Percentiles rank a stretch among this genome's conserved stretches.
Conservation (phyloP, 768 basidiomycete genomes). For the Pisolithus marmoratus region DNA sequence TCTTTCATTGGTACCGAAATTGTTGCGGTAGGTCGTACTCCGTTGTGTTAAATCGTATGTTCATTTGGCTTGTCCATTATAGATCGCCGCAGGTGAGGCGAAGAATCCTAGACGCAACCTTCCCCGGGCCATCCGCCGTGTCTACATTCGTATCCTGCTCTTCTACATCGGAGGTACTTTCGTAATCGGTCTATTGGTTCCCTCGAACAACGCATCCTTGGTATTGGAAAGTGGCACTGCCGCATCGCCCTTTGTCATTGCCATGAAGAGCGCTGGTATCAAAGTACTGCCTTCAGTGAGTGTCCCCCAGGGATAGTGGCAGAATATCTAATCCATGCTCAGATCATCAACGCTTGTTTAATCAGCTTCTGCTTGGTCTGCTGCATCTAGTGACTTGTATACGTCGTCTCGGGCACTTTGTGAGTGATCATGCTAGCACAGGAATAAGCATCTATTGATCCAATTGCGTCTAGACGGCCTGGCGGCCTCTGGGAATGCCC, state of each 20-base stretch:
- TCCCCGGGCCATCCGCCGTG: constrained; percentile 51
- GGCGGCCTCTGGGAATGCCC: constrained; percentile 75
- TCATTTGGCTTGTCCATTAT: constrained; percentile 5
- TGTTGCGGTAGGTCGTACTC: constrained; percentile 58
- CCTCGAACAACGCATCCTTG: constrained; percentile 57
- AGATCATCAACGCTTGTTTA: constrained; percentile 79
- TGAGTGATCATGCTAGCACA: constrained; percentile 32
- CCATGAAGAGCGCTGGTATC: constrained; percentile 82
- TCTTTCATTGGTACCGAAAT: constrained; percentile 94
- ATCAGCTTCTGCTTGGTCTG: constrained; percentile 91
- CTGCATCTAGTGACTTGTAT: constrained; percentile 84
- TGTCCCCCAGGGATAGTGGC: constrained; percentile 4
- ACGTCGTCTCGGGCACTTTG: constrained; percentile 85
- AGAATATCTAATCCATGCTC: not conserved
- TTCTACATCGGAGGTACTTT: constrained; percentile 68
- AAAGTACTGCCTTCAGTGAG: constrained; percentile 71
- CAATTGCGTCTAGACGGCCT: constrained; percentile 57
- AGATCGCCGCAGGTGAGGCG: constrained; percentile 88
- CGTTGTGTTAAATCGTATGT: not conserved
- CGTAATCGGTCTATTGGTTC: constrained; percentile 80
- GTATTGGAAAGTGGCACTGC: constrained; percentile 49
- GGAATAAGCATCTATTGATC: not conserved
- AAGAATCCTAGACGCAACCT: constrained; percentile 77
- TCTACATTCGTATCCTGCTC: constrained; percentile 74
- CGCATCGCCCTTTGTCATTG: constrained; percentile 88